Evolutionary conservation across 306 rosid genomes (phyloP), one percentile per base, ranked within the genome.

Genomic region (Parietaria judaica): DNA sequence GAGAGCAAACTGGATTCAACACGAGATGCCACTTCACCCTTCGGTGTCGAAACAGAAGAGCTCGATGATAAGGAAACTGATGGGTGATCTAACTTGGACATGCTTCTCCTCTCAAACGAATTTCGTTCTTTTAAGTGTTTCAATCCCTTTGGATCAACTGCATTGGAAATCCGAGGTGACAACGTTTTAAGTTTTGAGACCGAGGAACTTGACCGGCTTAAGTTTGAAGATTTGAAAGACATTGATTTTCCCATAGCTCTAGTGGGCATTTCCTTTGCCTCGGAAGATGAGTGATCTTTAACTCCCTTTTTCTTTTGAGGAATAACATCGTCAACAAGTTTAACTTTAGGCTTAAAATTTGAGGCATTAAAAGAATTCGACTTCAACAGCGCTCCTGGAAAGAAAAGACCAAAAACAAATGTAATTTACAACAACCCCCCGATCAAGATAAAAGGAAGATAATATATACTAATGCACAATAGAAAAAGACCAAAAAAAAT

Each of bases 141-240:
- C 43, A 70, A 35, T 69, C 77, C 87, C 79, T 85, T 91, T 54
- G 71, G 52, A 70, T 85, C 96, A 62, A 73, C 79, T 63, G 64
- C 63, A 60, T 64, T 75, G 63, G 55, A 53, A 73, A 79, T 44
- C 45, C 80, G 88, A 0, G 87, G 38, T 11, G 84, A 56, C 43
- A 80, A 76, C 84, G 78, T 78, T 83, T 83, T 91, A 64, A 81
- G 87, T 78, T 87, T 91, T 64, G 95, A 73, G 48, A 82, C 95
- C 54, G 78, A 36, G 52, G 72, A 70, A 74, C 69, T 76, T 11
- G 74, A 55, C 64, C 84, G 84, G 17, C 91, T 76, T 59, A 71
- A 68, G 72, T 59, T 76, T 0, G 76, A 39, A 50, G 84, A 73
- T 81, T 76, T 91, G 58, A 83, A 91, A 35, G 95, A 91, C 73